phyloP scores from a whole-genome alignment of 192 early-diverging fungal species.

The Coemansia sp. region DNA sequence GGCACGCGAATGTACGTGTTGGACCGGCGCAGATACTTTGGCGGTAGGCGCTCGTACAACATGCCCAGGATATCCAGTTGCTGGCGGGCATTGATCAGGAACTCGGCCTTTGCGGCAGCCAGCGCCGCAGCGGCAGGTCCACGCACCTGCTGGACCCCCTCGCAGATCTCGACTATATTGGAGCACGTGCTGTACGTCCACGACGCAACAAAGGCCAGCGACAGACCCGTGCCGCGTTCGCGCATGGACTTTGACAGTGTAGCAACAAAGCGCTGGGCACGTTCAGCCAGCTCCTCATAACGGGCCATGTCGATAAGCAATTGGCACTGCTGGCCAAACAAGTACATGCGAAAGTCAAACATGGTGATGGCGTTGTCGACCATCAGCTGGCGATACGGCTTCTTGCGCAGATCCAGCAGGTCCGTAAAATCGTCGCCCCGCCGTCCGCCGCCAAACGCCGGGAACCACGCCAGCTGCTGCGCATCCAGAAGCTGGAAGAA shows the following conservation, averaged over 20 bases:
- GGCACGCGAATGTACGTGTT: constrained; percentile 8
- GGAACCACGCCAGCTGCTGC: constrained; percentile 89
- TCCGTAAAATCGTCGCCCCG: constrained; percentile 83
- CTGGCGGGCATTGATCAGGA: constrained; percentile 33
- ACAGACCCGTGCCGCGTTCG: constrained; percentile 27
- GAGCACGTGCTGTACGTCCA: constrained; percentile 44
- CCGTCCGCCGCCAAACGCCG: constrained; percentile 80
- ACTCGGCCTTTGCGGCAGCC: constrained; percentile 44
- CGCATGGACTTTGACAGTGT: constrained; percentile 30
- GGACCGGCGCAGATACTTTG: constrained; percentile 2
- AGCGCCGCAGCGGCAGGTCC: constrained; percentile 3
- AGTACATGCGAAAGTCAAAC: constrained; percentile 95
- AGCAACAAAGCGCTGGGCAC: constrained; percentile 34
- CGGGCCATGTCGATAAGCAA: constrained; percentile 65
- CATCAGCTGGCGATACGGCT: constrained; percentile 84
- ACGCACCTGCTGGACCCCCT: constrained; percentile 23
- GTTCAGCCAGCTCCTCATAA: constrained; percentile 27
- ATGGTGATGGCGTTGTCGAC: constrained; percentile 85
- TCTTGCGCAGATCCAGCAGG: constrained; percentile 67
- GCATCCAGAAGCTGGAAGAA: constrained; percentile 86
- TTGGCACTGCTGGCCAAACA: constrained; percentile 86
- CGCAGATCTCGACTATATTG: constrained; percentile 48
- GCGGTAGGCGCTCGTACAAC: constrained; percentile 14
- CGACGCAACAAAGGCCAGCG: constrained; percentile 28
- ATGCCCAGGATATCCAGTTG: constrained; percentile 45